Evolutionary conservation across 1,284 basidiomycete species (phyloP).

Genomic region (Erythrobasidium hasegawianum): DNA sequence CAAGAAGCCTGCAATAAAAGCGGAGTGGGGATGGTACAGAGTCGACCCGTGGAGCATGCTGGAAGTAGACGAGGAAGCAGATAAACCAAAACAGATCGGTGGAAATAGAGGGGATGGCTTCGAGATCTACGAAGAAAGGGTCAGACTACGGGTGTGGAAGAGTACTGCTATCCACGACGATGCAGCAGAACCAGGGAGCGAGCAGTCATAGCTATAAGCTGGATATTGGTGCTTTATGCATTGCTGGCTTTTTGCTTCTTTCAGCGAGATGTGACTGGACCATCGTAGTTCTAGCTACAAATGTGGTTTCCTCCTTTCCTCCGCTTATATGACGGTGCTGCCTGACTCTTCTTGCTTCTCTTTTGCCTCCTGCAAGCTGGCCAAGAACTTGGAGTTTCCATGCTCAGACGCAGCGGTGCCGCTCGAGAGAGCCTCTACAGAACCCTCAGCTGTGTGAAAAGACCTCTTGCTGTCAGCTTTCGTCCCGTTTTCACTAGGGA

Average conservation of each 20-base stretch:
- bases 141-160: conserved; percentile 40
- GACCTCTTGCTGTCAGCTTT: too few species aligned
- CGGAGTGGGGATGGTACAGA: conserved; percentile 67
- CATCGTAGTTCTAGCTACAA: not conserved
- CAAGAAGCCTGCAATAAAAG: conserved; percentile 71
- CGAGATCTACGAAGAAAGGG: conserved; percentile 42
- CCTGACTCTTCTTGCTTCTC: conserved; percentile 27
- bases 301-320: too few species aligned
- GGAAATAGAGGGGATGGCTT: conserved; percentile 39
- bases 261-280: too few species aligned
- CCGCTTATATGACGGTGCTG: conserved; percentile 15
- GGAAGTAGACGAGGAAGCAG: conserved; percentile 52
- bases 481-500: too few species aligned
- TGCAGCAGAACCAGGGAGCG: not conserved
- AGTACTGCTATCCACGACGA: conserved; percentile 22
- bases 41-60: conserved; percentile 62
- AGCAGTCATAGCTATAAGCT: not conserved
- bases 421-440: conserved; percentile 11
- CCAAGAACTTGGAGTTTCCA: conserved; percentile 15
- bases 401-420: conserved; percentile 16
- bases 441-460: conserved; percentile 20
- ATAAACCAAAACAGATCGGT: conserved; percentile 41
- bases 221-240: not conserved
- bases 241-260: not conserved
- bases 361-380: conserved; percentile 10